Evolutionary conservation across 1,284 basidiomycete genomes (phyloP).

Genomic region (Ustilago curta): DNA sequence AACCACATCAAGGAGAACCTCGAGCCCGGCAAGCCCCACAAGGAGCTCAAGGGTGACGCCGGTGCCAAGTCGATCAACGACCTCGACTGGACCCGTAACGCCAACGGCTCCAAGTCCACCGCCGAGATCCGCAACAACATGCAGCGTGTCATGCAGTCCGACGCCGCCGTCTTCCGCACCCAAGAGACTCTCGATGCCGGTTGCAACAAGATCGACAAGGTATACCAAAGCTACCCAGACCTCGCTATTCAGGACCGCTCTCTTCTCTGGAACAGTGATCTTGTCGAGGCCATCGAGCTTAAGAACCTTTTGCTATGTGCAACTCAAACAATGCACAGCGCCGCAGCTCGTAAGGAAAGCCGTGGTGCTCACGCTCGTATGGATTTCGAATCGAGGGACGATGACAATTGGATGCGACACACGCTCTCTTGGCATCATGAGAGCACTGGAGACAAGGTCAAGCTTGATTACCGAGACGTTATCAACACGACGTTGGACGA

Average conservation of each 20-base stretch:
- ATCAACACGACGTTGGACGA: constrained; percentile 89
- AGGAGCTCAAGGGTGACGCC: constrained; percentile 86
- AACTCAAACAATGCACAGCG: constrained; percentile 95
- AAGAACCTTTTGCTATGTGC: constrained; percentile 93
- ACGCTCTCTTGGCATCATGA: constrained; percentile 62
- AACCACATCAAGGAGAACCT: constrained; percentile 96
- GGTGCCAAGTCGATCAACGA: constrained; percentile 88
- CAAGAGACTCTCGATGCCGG: constrained; percentile 92
- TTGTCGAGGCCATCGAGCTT: constrained; percentile 95
- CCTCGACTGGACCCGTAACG: constrained; percentile 85
- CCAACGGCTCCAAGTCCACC: constrained; percentile 83
- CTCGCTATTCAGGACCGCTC: constrained; percentile 97
- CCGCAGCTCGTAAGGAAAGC: constrained; percentile 94
- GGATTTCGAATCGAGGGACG: constrained; percentile 87
- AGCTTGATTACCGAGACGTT: constrained; percentile 88
- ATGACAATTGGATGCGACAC: constrained; percentile 73
- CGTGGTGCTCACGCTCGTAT: constrained; percentile 98
- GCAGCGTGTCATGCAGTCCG: constrained; percentile 97
- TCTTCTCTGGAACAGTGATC: constrained; percentile 92
- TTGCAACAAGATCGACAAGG: constrained; percentile 84
- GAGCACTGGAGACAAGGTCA: constrained; percentile 77
- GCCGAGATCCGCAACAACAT: constrained; percentile 91
- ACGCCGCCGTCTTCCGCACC: constrained; percentile 77
- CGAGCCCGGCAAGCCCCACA: constrained; percentile 90
- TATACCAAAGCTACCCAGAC: constrained; percentile 88